These are phyloP conservation scores for Didymella segeticola DNA, from an alignment of 2,329 filamentous ascomycete genomes.

Conservation along the genomic window DNA sequence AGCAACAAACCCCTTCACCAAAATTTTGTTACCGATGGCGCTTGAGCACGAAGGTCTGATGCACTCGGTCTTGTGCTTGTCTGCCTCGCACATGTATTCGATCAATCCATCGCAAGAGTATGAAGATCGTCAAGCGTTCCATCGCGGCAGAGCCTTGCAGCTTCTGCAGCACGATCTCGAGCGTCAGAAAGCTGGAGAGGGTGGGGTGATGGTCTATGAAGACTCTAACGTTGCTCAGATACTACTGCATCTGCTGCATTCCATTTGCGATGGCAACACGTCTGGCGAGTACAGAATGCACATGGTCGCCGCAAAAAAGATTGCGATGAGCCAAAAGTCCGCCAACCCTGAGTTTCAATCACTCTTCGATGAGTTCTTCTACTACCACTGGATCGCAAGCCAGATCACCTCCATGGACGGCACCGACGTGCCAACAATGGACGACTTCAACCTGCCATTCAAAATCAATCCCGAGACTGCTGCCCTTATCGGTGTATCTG, in stretches of 20 bases:
- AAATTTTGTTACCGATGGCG: slow-evolving; percentile 82
- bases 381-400: slow-evolving; percentile 74
- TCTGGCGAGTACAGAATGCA: slow-evolving; percentile 79
- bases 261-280: slow-evolving; percentile 66
- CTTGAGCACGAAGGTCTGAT: slow-evolving; percentile 81
- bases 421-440: slow-evolving; percentile 59
- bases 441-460: slow-evolving; percentile 62
- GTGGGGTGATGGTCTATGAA: slow-evolving; percentile 50
- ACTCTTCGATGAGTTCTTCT: slow-evolving; percentile 77
- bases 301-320: slow-evolving; percentile 74
- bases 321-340: slow-evolving; percentile 67
- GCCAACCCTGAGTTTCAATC: slow-evolving; percentile 74
- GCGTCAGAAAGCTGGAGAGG: slow-evolving; percentile 48
- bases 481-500: slow-evolving; percentile 78
- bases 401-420: slow-evolving; percentile 63
- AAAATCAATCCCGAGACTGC: slow-evolving; percentile 63
- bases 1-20: slow-evolving; percentile 79
- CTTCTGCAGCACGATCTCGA: slow-evolving; percentile 57
- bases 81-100: slow-evolving; percentile 74
- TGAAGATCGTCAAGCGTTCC: slow-evolving; percentile 57
- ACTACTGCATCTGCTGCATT: slow-evolving; percentile 65
- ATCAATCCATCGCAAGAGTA: slow-evolving; percentile 58
- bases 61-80: slow-evolving; percentile 86
- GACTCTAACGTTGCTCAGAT: slow-evolving; percentile 69
- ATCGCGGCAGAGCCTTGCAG: slow-evolving; percentile 52